phyloP scores from a whole-genome alignment of 2,329 filamentous ascomycete genomes.

The Fusarium sp. region DNA sequence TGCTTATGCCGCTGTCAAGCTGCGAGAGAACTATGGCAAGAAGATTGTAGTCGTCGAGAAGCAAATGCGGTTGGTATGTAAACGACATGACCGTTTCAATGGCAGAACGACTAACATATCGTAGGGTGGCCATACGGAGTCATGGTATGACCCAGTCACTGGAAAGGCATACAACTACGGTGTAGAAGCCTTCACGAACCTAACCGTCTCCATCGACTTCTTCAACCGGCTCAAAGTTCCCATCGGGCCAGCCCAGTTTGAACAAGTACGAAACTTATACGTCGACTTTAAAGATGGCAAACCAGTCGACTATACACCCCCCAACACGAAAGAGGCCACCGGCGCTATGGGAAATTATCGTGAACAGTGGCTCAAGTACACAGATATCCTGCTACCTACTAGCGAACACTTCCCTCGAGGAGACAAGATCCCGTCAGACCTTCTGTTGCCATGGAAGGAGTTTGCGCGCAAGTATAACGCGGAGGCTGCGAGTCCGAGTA shows the following conservation, averaged over 20 bases:
- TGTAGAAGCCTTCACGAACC: neutral
- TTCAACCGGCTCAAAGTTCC: neutral
- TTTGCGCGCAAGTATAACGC: neutral
- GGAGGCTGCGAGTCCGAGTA: neutral
- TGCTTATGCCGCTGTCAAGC: neutral
- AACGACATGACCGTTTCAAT: fast-evolving
- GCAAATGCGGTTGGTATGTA: neutral
- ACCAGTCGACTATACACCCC: neutral
- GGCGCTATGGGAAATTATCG: neutral
- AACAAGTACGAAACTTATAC: neutral
- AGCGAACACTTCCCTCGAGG: neutral
- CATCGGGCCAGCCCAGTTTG: neutral
- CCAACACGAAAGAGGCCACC: neutral
- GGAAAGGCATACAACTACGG: neutral
- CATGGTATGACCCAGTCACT: neutral
- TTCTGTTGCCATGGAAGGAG: neutral
- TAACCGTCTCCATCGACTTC: neutral
- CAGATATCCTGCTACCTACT: neutral
- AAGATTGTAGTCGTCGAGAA: neutral
- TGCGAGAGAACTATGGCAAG: neutral
- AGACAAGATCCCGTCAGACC: neutral
- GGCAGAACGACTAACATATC: fast-evolving
- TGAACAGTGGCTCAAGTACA: neutral
- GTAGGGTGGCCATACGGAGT: neutral
- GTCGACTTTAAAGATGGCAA: neutral